Evolutionary conservation across 2,329 filamentous ascomycete species (phyloP), one percentile per base, ranked within the genome.

Genomic region (Fusarium sublunatum): DNA sequence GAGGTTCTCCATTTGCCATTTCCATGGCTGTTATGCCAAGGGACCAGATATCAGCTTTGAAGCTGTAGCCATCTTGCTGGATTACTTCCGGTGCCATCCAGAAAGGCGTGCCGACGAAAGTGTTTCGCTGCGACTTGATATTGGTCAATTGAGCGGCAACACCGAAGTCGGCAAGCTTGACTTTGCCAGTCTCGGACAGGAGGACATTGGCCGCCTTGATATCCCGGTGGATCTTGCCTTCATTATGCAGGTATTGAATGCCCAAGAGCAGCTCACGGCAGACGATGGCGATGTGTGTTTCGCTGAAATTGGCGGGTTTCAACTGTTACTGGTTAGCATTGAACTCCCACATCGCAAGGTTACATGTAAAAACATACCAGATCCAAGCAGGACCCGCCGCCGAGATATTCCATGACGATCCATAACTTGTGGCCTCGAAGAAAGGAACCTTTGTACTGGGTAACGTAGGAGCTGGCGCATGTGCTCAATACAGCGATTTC

Each of bases 371-470:
- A 34, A 52, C 82, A 71, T 85, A 96, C 91, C 82, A 99, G 77
- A 76, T 99, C 95, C 65, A 97, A 83, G 75, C 95, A 97, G 15
- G 95, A 98, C 36, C 95, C 95, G 64, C 95, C 95, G 6, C 95
- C 95, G 10, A 99, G 82, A 73, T 91, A 99, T 77, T 99, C 95
- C 95, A 99, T 99, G 56, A 98, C 92, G 73, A 99, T 99, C 95
- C 95, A 99, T 82, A 99, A 81, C 79, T 98, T 99, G 75, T 93
- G 91, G 25, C 95, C 95, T 69, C 92, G 88, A n/a, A 98, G 85
- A 76, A 98, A 99, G 74, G 93, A 97, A 22, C 92, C 91, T 76
- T 93, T 96, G 83, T 99, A 99, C 75, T 96, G 91, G 13, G 95
- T 98, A 68, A 99, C 93, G 76, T 91, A 96, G 43, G 91, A 90